Percentiles rank a stretch among this genome's conserved stretches.
phyloP scores from a whole-genome alignment of 2,329 filamentous ascomycete species.

The Coniochaeta sp. region DNA sequence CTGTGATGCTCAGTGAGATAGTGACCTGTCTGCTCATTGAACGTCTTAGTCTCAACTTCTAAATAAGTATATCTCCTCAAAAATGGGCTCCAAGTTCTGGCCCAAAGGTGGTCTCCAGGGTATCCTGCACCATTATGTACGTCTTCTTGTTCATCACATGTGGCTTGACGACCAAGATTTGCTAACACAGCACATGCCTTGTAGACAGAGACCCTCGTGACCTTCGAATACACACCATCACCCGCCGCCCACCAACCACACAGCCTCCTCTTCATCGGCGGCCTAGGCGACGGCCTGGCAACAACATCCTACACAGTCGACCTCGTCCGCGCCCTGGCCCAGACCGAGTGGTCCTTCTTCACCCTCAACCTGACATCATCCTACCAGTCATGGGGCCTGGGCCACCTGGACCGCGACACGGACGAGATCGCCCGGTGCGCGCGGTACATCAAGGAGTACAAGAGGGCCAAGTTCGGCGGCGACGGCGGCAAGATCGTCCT shows the following conservation, averaged over 20 bases:
- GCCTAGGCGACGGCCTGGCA: conserved; percentile 42
- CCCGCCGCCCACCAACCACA: conserved; percentile 23
- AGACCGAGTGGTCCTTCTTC: conserved; percentile 27
- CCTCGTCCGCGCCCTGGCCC: conserved; percentile 30
- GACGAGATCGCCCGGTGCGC: conserved; percentile 24
- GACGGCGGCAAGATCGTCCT: conserved; percentile 46
- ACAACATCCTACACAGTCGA: conserved; percentile 38
- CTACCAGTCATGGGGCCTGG: conserved; percentile 25
- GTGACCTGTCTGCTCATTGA: neutral
- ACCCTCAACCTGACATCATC: conserved; percentile 30
- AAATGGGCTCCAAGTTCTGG: conserved; percentile 20
- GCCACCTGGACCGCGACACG: conserved; percentile 26
- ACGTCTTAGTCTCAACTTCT: neutral
- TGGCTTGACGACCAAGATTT: neutral
- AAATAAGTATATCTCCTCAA: neutral
- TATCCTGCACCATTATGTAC: conserved; percentile 24
- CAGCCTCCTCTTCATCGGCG: conserved; percentile 44
- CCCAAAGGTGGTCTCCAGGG: conserved; percentile 22
- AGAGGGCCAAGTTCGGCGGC: conserved; percentile 18
- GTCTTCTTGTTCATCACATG: neutral
- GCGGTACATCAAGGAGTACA: conserved; percentile 22
- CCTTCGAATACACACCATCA: conserved; percentile 27
- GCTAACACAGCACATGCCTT: neutral
- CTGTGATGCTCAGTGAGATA: neutral
- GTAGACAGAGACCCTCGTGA: conserved; percentile 28